Base-by-base conservation (phyloP, 164 flowering plant genomes). In the Sextonia rubra region DNA sequence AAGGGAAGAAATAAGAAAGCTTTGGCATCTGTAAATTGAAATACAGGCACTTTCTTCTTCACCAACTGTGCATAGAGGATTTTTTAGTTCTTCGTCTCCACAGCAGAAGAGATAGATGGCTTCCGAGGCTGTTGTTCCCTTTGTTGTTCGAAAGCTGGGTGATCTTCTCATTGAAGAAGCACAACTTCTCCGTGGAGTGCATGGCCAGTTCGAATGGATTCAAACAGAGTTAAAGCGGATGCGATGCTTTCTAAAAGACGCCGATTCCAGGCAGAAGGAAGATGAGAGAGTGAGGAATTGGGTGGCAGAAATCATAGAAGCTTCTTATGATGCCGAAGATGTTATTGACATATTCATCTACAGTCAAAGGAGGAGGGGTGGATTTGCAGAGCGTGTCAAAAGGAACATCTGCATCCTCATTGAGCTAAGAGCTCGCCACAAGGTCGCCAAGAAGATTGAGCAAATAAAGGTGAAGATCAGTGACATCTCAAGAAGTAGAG, bases 251-350 rank as follows among this genome's bases (percentile, higher is more conserved):
- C 56, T 70, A 12, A 70, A 70, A 30, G 64, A 58, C 15, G 62
- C 72, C 1, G 64, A 70, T 12, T 15, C 44, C 17, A 70, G 12
- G 15, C 26, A 3, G 7, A 15, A 27, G 12, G 44, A 8, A 6
- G 64, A 70, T n/a, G 48, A 27, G 26, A 18, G 12, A 27, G 22
- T 56, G 29, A 30, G 12, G 24, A 23, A 55, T 4, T 56, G 62
- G 72, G 72, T 70, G 12, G 25, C 15, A 3, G 32, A 70, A 55
- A 23, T 70, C 6, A 55, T 32, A 27, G 17, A 55, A 4, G 32
- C 29, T 14, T n/a, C 72, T n/a, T 70, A 17, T 63, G 12, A 58
- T 27, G 63, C 22, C 20, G 72, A 70, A 23, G 72, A 70, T 56
- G 60, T 58, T 22, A 14, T 70, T 20, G 72, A 70, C 48, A 58